Conservation (phyloP, 768 basidiomycete species). For the Auricularia heimuer region DNA sequence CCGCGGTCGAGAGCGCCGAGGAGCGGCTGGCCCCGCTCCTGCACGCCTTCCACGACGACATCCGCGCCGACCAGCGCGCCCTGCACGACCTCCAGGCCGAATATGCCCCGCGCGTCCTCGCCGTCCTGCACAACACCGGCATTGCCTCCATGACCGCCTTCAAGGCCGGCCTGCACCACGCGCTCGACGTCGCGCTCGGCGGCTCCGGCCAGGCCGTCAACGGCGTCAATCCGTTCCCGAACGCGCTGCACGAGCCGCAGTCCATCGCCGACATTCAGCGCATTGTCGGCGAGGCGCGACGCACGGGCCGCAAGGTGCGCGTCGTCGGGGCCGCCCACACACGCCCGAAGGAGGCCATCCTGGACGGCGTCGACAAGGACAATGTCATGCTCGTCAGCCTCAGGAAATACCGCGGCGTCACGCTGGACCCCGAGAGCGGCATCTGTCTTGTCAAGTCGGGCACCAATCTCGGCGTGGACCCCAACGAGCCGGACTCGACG, state of each 20-base stretch:
- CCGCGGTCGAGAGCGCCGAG: background rate
- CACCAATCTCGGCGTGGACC: background rate
- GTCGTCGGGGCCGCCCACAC: background rate
- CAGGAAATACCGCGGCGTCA: conserved; percentile 1
- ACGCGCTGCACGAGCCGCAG: background rate
- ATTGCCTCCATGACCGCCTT: background rate
- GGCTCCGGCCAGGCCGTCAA: background rate
- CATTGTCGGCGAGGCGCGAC: background rate
- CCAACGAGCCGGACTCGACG: background rate
- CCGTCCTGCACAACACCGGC: background rate
- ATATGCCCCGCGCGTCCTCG: background rate
- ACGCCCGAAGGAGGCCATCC: background rate
- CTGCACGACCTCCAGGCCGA: background rate
- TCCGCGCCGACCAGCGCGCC: background rate
- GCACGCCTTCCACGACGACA: background rate
- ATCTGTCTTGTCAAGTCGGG: background rate
- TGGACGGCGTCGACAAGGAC: background rate
- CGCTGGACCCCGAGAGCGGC: background rate
- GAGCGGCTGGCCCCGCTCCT: background rate
- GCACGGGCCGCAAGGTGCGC: background rate
- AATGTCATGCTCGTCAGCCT: background rate
- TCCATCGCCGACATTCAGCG: background rate
- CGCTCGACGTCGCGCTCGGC: background rate
- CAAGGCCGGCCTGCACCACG: conserved; percentile 1
- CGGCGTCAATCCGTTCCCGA: background rate